Evolutionary conservation across 2,329 filamentous ascomycete species (phyloP), one percentile per base, ranked within the genome.

Genomic region (Purpureocillium lavendulum): DNA sequence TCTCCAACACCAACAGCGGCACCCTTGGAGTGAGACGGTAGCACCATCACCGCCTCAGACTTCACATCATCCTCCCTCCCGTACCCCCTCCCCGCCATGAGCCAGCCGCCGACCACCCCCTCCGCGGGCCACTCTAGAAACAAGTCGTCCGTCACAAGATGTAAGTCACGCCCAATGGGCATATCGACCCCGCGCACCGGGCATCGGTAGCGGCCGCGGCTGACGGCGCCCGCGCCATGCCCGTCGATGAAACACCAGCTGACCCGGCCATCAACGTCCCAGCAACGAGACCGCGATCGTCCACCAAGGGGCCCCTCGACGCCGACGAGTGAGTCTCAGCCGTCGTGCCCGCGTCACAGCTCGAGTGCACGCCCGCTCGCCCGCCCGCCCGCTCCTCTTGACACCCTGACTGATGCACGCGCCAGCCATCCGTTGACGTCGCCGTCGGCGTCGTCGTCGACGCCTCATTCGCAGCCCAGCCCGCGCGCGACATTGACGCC

Each of bases 241-340:
- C 87, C 4, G 67, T 94, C 15, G 87, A 92, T 52, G 65, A 69
- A 45, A 77, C 82, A 46, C 83, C 90, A 84, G 90, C 21, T 26
- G 21, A 26, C 10, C 6, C 5, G 10, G 21, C 21, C 21, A n/a
- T n/a, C n/a, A n/a, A 39, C 6, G 3, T 18, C 17, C 3, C 32
- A 48, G 46, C 46, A 18, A 46, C 46, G 28, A 43, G 42, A 34
- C 46, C 39, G 16, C 42, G 40, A 8, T 44, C 44, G 12, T 41
- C 40, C 7, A 46, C 39, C 8, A 46, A 36, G 34, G 44, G 45
- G 4, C 44, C 41, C 11, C 41, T 48, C 21, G 40, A 39, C 7
- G 34, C 38, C 16, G 40, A 48, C 32, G 35, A 43, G 45, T 45
- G 12, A 15, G 45, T 36, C 9, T n/a, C 24, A 12, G 16, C 12